Conservation (phyloP, 176 grass and related monocot genomes). For the Avena eriantha region DNA sequence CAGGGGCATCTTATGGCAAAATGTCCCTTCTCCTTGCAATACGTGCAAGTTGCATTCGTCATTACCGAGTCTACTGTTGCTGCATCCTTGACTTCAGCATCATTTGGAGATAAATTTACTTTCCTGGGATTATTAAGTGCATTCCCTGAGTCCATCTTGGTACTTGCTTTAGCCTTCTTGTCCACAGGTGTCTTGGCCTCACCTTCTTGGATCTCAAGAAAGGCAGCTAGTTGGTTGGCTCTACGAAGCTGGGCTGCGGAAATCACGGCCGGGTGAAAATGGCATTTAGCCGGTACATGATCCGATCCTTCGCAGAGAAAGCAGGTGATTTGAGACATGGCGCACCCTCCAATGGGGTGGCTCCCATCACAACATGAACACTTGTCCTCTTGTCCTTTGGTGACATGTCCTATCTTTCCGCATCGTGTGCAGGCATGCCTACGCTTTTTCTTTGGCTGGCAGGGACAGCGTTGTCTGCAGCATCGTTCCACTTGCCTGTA, state of each 20-base stretch:
- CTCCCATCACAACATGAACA: not conserved
- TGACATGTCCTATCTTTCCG: not conserved
- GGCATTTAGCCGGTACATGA: not conserved
- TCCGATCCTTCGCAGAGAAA: constrained; percentile 1
- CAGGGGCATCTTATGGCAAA: not conserved
- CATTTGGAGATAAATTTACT: not conserved
- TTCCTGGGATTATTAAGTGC: not conserved
- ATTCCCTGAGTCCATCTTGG: not conserved
- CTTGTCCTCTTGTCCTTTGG: not conserved
- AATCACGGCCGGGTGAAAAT: not conserved
- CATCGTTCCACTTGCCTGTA: not conserved
- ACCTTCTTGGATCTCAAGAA: not conserved
- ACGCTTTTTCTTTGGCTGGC: not conserved
- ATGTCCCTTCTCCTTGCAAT: not conserved
- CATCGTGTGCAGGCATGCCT: not conserved
- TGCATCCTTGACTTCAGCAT: not conserved
- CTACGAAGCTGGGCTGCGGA: not conserved
- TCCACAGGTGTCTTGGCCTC: not conserved
- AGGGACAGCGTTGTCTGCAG: not conserved
- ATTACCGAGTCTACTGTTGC: not conserved
- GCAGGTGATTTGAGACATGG: not conserved
- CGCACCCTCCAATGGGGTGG: not conserved
- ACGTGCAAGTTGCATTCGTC: not conserved
- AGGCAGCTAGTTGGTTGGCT: not conserved
- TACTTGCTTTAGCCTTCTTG: not conserved